Base-by-base conservation (phyloP, 176 grass and related monocot species). In the Carex scoparia region DNA sequence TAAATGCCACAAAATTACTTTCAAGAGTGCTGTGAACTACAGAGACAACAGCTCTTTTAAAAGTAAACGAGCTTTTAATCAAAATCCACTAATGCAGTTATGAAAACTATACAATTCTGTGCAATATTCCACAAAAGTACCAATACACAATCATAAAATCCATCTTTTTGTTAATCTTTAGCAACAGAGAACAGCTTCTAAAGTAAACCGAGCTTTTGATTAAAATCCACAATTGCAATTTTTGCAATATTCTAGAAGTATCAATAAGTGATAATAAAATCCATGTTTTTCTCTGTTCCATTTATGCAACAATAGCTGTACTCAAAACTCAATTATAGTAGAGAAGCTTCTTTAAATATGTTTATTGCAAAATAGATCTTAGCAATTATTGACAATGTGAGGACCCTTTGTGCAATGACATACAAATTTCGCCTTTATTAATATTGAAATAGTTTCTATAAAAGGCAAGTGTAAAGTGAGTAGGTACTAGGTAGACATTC, bases 141-240 rank as follows among this genome's bases (percentile, higher is more conserved):
- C 8, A 11, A 28, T 75, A 30, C 18, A 19, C 0, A 4, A 49
- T 12, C 28, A 19, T 28, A 11, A 75, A 46, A 68, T 76, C 49
- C 72, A 76, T 51, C 72, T 53, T 55, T 53, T 54, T 77, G 68
- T 44, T 70, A 70, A 70, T 42, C 44, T 69, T n/a, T 38, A 19
- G 37, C 37, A 70, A 37, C 68, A 70, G 68, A 40, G 5, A 44
- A 70, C 15, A 44, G 68, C 16, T 44, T 7, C 40, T 49, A 49
- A 11, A 27, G 9, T 74, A 49, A 49, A 74, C n/a, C 3, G 10
- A 74, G 40, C 10, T 51, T 74, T 74, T 11, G 0, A 51, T 76
- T 27, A 27, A 76, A 31, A 14, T 76, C 72, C 7, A 30, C 14
- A 53, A 54, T 7, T 76, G 12, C 65, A 67, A 35, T 2, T 35